phyloP scores from a whole-genome alignment of 352 stramenopile species.

The Phytophthora niederhauseri region DNA sequence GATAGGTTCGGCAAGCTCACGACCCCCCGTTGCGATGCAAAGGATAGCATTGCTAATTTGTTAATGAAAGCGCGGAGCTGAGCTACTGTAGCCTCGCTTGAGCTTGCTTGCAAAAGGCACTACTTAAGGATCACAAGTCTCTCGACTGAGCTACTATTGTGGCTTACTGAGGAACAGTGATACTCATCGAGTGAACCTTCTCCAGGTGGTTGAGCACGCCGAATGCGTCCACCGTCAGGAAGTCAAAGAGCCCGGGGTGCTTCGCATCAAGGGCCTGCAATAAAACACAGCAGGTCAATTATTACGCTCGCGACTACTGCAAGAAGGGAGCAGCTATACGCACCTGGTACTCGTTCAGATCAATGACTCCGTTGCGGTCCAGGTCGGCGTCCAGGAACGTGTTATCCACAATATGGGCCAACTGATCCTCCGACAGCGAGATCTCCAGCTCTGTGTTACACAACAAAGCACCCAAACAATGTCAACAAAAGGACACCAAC shows the following conservation, averaged over 20 bases:
- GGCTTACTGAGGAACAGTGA: slow-evolving; percentile 46
- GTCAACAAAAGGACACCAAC: slow-evolving; percentile 5
- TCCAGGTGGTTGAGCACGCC: slow-evolving; percentile 85
- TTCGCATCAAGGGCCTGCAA: slow-evolving; percentile 75
- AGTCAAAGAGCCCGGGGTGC: slow-evolving; percentile 85
- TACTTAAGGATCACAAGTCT: slow-evolving; percentile 4
- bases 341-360: slow-evolving; percentile 84
- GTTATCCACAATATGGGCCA: slow-evolving; percentile 79
- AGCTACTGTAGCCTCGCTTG: slow-evolving; percentile 22
- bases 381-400: slow-evolving; percentile 87
- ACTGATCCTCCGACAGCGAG: slow-evolving; percentile 71
- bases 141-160: slow-evolving; percentile 16
- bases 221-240: slow-evolving; percentile 86
- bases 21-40: slow-evolving; percentile 15
- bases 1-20: slow-evolving; percentile 23
- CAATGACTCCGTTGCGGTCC: slow-evolving; percentile 77
- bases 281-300: not conserved
- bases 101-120: slow-evolving; percentile 24
- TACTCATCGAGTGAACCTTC: slow-evolving; percentile 82
- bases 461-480: slow-evolving; percentile 1
- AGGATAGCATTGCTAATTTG: slow-evolving; percentile 29
- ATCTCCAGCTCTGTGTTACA: slow-evolving; percentile 72
- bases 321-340: not conserved
- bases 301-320: not conserved
- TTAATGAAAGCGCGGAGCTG: slow-evolving; percentile 27